Conservation (phyloP, 192 early-diverging fungal species). For the Podila horticola region DNA sequence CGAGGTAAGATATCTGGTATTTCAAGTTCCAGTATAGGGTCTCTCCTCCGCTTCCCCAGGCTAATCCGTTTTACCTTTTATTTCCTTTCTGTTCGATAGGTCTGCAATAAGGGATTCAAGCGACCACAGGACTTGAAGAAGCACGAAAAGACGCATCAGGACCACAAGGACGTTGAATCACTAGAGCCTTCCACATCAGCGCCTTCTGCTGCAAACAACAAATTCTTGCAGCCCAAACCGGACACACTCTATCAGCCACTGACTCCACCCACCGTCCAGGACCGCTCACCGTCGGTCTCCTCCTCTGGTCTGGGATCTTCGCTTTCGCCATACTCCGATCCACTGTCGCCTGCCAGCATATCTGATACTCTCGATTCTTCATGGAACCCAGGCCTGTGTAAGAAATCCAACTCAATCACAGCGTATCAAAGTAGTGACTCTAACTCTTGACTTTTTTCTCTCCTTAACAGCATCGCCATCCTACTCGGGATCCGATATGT, state of each 20-base stretch:
- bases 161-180: conserved; percentile 28
- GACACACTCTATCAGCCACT: conserved; percentile 12
- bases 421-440: not conserved
- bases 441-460: not conserved
- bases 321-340: conserved; percentile 28
- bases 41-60: not conserved
- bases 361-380: conserved; percentile 16
- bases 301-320: conserved; percentile 18
- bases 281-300: conserved; percentile 36
- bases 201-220: conserved; percentile 10
- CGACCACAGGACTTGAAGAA: conserved; percentile 97
- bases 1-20: conserved; percentile 53
- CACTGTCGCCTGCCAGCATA: conserved; percentile 41
- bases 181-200: conserved; percentile 3
- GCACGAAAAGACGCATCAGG: conserved; percentile 87
- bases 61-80: not conserved
- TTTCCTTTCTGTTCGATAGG: conserved; percentile 41
- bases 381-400: conserved; percentile 52
- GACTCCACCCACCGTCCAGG: conserved; percentile 23
- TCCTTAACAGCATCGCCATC: conserved; percentile 24
- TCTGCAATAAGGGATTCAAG: conserved; percentile 88
- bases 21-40: not conserved
- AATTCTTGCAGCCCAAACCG: conserved; percentile 15
- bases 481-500: conserved; percentile 33
- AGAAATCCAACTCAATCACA: not conserved